phyloP scores from a whole-genome alignment of 352 stramenopile species.

The Pythium graminicola region DNA sequence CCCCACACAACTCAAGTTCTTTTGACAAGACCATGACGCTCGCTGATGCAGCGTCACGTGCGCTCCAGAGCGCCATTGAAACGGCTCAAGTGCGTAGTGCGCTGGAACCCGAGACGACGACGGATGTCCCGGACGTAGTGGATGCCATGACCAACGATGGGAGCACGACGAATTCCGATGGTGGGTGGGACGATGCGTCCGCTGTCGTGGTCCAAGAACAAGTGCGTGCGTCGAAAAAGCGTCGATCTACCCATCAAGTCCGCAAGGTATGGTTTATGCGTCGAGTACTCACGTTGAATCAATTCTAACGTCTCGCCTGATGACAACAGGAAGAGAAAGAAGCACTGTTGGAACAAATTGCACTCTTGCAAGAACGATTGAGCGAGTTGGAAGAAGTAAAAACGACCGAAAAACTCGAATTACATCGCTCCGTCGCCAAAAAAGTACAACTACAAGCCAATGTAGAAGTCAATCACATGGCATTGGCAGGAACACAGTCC shows the following conservation, averaged over 20 bases:
- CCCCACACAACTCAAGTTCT: too few species aligned
- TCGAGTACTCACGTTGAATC: background rate
- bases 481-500: constrained; percentile 13
- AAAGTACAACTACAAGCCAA: constrained; percentile 4
- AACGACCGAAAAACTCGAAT: constrained; percentile 7
- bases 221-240: constrained; percentile 15
- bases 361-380: constrained; percentile 3
- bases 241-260: constrained; percentile 18
- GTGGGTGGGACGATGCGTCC: constrained; percentile 3
- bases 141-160: background rate
- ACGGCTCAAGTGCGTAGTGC: constrained; percentile 5
- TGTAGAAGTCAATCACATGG: constrained; percentile 9
- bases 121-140: background rate
- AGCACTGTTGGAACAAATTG: constrained; percentile 12
- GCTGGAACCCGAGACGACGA: background rate
- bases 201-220: background rate
- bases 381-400: constrained; percentile 2
- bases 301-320: background rate
- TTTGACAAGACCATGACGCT: constrained; percentile 5
- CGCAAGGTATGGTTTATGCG: constrained; percentile 12
- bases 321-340: constrained; percentile 14
- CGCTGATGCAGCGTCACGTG: constrained; percentile 8
- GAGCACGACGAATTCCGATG: constrained; percentile 12
- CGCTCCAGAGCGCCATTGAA: constrained; percentile 11
- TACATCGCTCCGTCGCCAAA: background rate